These are phyloP conservation scores for Pestalotiopsis sp. DNA, from an alignment of 2,329 filamentous ascomycete species.

Conservation along the genomic window DNA sequence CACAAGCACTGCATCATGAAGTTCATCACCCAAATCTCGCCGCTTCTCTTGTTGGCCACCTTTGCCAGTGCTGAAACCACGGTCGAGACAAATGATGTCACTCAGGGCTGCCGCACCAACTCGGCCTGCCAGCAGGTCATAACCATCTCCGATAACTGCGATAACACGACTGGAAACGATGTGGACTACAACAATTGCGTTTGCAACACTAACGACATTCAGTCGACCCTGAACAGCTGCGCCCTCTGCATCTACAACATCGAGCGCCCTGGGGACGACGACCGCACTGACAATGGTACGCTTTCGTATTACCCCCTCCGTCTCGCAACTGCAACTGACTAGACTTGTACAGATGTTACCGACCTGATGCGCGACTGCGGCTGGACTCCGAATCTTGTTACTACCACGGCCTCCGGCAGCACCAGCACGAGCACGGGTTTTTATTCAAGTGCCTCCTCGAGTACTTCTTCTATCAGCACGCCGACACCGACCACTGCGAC, in stretches of 20 bases:
- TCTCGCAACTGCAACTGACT: background rate
- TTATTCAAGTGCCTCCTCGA: no score
- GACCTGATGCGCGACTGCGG: slow-evolving; percentile 6
- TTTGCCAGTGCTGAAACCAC: background rate
- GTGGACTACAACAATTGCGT: slow-evolving; percentile 1
- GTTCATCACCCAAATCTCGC: background rate
- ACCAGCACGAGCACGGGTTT: background rate
- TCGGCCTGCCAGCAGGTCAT: background rate
- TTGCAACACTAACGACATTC: background rate
- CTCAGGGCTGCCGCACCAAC: background rate
- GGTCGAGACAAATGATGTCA: background rate
- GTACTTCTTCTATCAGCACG: background rate
- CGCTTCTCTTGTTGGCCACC: background rate
- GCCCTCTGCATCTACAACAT: background rate
- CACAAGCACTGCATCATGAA: background rate
- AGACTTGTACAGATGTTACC: background rate
- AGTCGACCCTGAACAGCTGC: background rate
- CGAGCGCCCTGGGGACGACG: background rate
- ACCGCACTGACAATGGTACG: slow-evolving; percentile 4
- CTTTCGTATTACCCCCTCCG: background rate
- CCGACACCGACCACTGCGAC: background rate
- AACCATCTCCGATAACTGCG: background rate
- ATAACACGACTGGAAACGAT: background rate
- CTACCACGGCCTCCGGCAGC: background rate
- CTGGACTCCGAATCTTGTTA: background rate